Percentiles rank a stretch among this genome's conserved stretches.
These are phyloP conservation scores for Alternaria arborescens DNA, from an alignment of 2,329 filamentous ascomycete species.

Conservation along the genomic window DNA sequence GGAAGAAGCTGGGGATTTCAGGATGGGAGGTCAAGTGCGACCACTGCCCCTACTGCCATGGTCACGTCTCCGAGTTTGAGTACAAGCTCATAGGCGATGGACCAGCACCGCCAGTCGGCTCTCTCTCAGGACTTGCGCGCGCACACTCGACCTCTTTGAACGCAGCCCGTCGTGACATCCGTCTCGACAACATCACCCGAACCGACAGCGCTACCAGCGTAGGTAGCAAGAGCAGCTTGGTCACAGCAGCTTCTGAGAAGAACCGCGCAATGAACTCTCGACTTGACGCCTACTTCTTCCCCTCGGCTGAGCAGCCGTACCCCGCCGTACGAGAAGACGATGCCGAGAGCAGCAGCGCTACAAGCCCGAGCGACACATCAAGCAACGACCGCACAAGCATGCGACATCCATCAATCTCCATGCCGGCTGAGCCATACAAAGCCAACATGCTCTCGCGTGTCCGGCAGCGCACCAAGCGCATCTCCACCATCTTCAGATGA, in stretches of 20 bases:
- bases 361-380: conserved; percentile 47
- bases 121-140: conserved; percentile 49
- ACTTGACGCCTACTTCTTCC: conserved; percentile 51
- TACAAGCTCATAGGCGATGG: conserved; percentile 57
- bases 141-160: conserved; percentile 51
- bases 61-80: conserved; percentile 53
- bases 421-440: conserved; percentile 39
- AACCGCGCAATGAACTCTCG: conserved; percentile 52
- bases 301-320: conserved; percentile 36
- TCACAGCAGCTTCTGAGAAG: conserved; percentile 49
- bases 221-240: conserved; percentile 44
- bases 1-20: conserved; percentile 55
- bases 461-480: conserved; percentile 47
- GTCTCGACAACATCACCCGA: conserved; percentile 48
- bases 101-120: conserved; percentile 51
- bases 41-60: conserved; percentile 59
- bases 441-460: conserved; percentile 47
- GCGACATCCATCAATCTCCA: conserved; percentile 43
- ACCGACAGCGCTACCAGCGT: conserved; percentile 50
- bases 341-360: conserved; percentile 37
- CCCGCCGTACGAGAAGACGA: conserved; percentile 41
- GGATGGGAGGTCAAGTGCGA: conserved; percentile 61
- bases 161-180: conserved; percentile 49
- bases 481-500: conserved; percentile 51
- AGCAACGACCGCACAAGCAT: conserved; percentile 44